A percentile compares a stretch with the other conserved stretches of the same genome.
Conservation (phyloP, 306 rosid species). For the Medicago arabica region DNA sequence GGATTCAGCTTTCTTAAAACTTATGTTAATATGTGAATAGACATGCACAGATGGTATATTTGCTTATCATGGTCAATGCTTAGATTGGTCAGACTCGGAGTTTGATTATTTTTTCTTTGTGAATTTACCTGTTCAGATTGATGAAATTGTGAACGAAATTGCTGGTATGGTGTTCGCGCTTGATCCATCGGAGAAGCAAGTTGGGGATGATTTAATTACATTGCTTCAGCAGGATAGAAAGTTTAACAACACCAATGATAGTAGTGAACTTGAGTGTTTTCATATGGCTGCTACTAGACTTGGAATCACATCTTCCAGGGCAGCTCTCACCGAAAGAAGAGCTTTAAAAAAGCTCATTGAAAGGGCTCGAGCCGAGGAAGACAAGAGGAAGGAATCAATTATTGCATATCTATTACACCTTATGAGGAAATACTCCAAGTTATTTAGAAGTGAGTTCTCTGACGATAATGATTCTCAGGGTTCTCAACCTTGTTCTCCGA, state of each 20-base stretch:
- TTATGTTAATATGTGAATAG: conserved; percentile 2
- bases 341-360: conserved; percentile 90
- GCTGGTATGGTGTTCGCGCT: conserved; percentile 62
- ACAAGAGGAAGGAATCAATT: conserved; percentile 95
- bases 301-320: conserved; percentile 94
- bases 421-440: conserved; percentile 94
- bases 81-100: conserved; percentile 10
- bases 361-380: conserved; percentile 94
- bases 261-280: conserved; percentile 90
- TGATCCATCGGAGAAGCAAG: conserved; percentile 87
- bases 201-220: conserved; percentile 81
- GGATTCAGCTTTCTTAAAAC: conserved; percentile 18
- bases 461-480: conserved; percentile 97
- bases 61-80: conserved; percentile 16
- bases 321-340: conserved; percentile 94
- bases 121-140: conserved; percentile 63
- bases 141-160: conserved; percentile 71
- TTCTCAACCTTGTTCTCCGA: conserved; percentile 97
- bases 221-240: conserved; percentile 92
- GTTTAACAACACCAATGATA: conserved; percentile 65
- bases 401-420: conserved; percentile 91
- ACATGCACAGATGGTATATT: conserved; percentile 8
- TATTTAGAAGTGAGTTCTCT: conserved; percentile 85
- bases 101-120: background rate
- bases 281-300: conserved; percentile 91